These are phyloP conservation scores for Alectoria sarmentosa DNA, from an alignment of 495 filamentous ascomycete species.

Conservation along the genomic window DNA sequence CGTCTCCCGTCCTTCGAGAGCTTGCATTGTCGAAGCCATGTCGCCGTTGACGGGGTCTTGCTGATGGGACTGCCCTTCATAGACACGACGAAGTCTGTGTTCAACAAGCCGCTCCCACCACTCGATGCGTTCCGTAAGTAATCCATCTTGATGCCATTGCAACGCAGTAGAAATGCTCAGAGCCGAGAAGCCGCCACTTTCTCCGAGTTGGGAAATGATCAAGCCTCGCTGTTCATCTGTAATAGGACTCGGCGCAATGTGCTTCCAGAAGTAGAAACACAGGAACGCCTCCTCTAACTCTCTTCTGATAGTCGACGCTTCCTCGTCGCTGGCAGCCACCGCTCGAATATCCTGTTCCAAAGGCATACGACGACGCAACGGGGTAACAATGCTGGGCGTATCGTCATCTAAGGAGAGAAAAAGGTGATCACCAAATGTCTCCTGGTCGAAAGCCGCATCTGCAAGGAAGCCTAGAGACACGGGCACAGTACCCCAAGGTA, in stretches of 20 bases:
- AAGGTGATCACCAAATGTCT: slow-evolving; percentile 2
- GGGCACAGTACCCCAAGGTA: slow-evolving; percentile 11
- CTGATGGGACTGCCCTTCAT: neutral
- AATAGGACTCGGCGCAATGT: slow-evolving; percentile 32
- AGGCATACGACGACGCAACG: slow-evolving; percentile 35
- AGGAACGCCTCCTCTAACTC: slow-evolving; percentile 47
- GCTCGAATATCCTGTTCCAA: slow-evolving; percentile 41
- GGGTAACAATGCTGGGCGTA: neutral
- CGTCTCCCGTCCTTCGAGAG: neutral
- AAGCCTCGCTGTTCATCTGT: slow-evolving; percentile 2
- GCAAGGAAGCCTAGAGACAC: slow-evolving; percentile 12
- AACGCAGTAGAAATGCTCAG: neutral
- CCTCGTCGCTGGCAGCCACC: slow-evolving; percentile 35
- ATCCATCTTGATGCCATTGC: slow-evolving; percentile 5
- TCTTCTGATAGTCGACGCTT: slow-evolving; percentile 43
- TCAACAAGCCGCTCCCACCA: slow-evolving; percentile 5
- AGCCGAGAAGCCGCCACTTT: neutral
- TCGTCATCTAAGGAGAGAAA: neutral
- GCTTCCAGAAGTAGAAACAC: slow-evolving; percentile 42
- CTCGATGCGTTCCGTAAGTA: neutral
- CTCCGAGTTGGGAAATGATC: slow-evolving; percentile 5
- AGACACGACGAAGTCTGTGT: neutral
- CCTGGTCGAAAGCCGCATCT: neutral
- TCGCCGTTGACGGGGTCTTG: neutral
- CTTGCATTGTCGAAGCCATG: neutral